Evolutionary conservation across 1,284 basidiomycete species (phyloP), one percentile per base, ranked within the genome.

Genomic region (Papiliotrema laurentii): DNA sequence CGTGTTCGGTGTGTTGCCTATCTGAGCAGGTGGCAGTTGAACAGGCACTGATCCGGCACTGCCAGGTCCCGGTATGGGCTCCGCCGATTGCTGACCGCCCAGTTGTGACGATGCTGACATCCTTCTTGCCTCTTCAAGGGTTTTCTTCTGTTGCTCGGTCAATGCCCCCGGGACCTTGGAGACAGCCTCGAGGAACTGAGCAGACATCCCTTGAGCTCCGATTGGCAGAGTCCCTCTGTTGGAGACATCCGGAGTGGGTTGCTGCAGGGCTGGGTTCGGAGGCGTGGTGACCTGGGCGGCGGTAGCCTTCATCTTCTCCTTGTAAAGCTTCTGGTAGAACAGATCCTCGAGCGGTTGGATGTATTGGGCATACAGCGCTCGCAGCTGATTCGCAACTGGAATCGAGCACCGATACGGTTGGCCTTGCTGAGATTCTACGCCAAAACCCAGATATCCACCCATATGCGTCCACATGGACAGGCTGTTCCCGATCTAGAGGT

Each of bases 361-460:
- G 24, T 51, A 50, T 10, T 56, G 49, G 7, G 45, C 35, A 40
- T 67, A 66, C 34, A 61, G 50, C 10, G 44, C 33, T 37, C 57
- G 52, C 18, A 67, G 43, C 47, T 69, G 61, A 16, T 53, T 44
- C 1, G 66, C 64, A 22, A 60, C 52, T 18, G 49, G 51, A 10
- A 54, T 53, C 3, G 48, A 54, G 2, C 61, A 58, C 4, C 56
- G 41, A 7, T 56, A 49, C 9, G 63, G 58, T 41, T 60, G 63
- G 18, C 59, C 60, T 11, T 52, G 50, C 42, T 56, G 22, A 24
- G 45, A 13, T 16, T 33, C 36, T 6, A 53, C 21, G 28, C 28
- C 43, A 42, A 66, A 64, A n/a, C 66, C 66, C 14, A 66, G 50
- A 34, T 56, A 47, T 16, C 60, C 66, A 19, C 58, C 66, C 2